Evolutionary conservation across 768 basidiomycete species (phyloP), one percentile per base, ranked within the genome.

Genomic region (Pleurotus salmoneostramineus): DNA sequence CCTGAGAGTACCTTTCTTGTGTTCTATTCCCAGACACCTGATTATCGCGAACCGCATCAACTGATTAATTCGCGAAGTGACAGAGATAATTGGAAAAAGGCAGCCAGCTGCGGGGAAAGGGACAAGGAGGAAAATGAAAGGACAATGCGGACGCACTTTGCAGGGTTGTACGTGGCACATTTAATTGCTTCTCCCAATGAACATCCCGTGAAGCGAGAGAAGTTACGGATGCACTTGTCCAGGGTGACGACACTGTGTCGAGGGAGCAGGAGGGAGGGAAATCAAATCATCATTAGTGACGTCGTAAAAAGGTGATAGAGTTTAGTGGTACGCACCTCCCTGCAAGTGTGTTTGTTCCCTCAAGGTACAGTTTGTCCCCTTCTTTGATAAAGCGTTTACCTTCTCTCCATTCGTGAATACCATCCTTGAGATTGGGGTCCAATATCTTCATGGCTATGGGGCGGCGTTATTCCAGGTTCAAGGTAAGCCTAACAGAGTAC

Each of bases 371-470:
- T 66, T 80, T 86, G 61, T 87, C 81, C 6, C 93, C 93, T 59
- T 89, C 83, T 69, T 95, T 94, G 58, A 90, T 79, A 65, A 95
- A 85, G 4, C 82, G 81, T 63, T 86, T 83, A 6, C 89, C 90
- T 61, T 91, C 90, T 12, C 94, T 85, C 92, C 94, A 96, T 64
- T 89, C 85, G 66, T 96, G 89, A 11, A 89, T 73, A 6, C 94
- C 94, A 64, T 96, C 93, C 46, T 81, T 77, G 15, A 95, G 80
- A 64, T 88, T 78, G 6, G 93, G 94, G 70, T 96, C 93, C 40
- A 96, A 77, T 57, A 93, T 85, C 65, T 87, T 88, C 85, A 91
- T 88, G 6, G 91, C 91, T 93, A 68, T 49, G 52, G 10, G 35
- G 21, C 36, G 21, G 21, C 36, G 21, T 32, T 43, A 56, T 32